Evolutionary conservation across 805 yeast species (phyloP).

Genomic region (Metschnikowia arizonensis): DNA sequence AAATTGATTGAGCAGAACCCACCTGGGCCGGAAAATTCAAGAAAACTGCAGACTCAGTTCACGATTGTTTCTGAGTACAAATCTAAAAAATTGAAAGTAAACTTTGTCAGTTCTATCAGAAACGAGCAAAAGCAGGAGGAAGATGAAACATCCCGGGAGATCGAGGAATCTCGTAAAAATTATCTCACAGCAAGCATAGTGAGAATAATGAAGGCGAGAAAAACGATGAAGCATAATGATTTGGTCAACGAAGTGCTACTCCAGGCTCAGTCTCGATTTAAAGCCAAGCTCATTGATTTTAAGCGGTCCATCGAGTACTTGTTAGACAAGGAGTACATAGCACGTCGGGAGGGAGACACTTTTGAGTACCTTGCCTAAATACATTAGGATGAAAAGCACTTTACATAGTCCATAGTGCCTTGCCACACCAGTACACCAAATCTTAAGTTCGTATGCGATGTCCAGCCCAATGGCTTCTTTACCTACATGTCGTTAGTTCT

Average conservation of each 20-base stretch:
- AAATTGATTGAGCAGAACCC: conserved; percentile 69
- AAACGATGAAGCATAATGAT: conserved; percentile 69
- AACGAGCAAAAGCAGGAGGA: conserved; percentile 64
- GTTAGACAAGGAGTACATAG: conserved; percentile 81
- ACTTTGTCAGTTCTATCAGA: conserved; percentile 60
- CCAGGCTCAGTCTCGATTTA: conserved; percentile 77
- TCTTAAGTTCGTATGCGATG: neutral
- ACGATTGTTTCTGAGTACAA: conserved; percentile 78
- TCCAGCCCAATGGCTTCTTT: neutral
- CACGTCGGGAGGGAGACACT: conserved; percentile 67
- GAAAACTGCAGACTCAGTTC: conserved; percentile 48
- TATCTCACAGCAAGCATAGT: conserved; percentile 91
- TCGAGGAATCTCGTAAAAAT: conserved; percentile 81
- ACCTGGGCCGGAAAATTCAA: conserved; percentile 50
- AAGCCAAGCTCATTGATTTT: conserved; percentile 80
- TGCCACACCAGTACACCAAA: conserved; percentile 7
- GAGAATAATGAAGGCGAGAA: conserved; percentile 93
- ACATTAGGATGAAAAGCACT: neutral
- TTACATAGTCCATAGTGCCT: neutral
- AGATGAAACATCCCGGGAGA: conserved; percentile 72
- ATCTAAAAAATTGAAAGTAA: conserved; percentile 78
- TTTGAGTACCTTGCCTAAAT: conserved; percentile 75
- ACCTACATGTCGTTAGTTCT: conserved; percentile 9
- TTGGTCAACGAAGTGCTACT: conserved; percentile 84
- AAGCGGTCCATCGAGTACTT: conserved; percentile 81